These are phyloP conservation scores for Salix arbutifolia DNA, from an alignment of 345 rosid genomes.

Conservation along the genomic window DNA sequence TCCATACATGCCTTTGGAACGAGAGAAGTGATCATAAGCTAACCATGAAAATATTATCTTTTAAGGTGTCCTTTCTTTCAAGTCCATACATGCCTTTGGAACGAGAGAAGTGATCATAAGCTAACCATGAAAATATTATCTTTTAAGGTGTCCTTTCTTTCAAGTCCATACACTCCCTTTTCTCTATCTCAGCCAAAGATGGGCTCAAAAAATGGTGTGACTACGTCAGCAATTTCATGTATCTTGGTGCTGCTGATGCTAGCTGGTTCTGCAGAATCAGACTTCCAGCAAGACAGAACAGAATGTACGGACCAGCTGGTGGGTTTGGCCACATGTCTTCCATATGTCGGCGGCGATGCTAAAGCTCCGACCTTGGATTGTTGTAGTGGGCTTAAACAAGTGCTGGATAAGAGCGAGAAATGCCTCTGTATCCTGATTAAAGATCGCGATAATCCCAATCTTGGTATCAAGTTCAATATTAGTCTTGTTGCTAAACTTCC, in stretches of 20 bases:
- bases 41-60: too few species aligned
- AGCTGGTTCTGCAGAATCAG: slow-evolving; percentile 36
- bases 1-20: too few species aligned
- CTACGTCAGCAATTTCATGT: background rate
- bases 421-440: slow-evolving; percentile 64
- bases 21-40: too few species aligned
- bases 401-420: slow-evolving; percentile 53
- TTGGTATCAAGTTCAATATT: slow-evolving; percentile 59
- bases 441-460: slow-evolving; percentile 67
- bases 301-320: slow-evolving; percentile 57
- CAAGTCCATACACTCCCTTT: background rate
- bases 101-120: background rate
- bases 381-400: slow-evolving; percentile 60
- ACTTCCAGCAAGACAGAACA: slow-evolving; percentile 50
- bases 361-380: slow-evolving; percentile 67
- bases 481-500: slow-evolving; percentile 69
- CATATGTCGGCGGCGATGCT: slow-evolving; percentile 61
- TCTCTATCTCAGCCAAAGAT: background rate
- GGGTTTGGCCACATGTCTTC: slow-evolving; percentile 57
- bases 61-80: too few species aligned
- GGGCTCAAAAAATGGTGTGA: slow-evolving; percentile 3
- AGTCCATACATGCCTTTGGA: too few species aligned
- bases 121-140: background rate
- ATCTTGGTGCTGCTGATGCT: slow-evolving; percentile 23
- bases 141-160: background rate